phyloP scores from a whole-genome alignment of 495 filamentous ascomycete genomes.

The Penicillium steckii region DNA sequence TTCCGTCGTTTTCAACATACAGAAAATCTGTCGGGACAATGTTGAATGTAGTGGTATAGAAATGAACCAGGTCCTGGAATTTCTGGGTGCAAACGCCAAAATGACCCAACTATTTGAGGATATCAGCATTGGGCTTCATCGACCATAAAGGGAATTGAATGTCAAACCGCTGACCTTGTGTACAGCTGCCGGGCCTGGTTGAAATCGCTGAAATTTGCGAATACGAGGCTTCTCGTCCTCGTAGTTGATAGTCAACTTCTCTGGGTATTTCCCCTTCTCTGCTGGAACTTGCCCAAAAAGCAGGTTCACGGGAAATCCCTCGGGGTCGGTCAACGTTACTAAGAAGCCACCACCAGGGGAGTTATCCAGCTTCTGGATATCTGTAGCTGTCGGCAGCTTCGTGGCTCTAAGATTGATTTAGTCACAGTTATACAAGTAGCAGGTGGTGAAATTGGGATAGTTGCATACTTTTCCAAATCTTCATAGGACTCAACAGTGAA shows the following conservation, averaged over 20 bases:
- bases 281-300: slow-evolving; percentile 28
- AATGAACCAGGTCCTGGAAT: slow-evolving; percentile 56
- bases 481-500: slow-evolving; percentile 56
- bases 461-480: slow-evolving; percentile 47
- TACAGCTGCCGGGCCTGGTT: slow-evolving; percentile 61
- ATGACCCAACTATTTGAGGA: slow-evolving; percentile 54
- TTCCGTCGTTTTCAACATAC: slow-evolving; percentile 19
- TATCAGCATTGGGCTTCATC: background rate
- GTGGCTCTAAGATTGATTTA: slow-evolving; percentile 15
- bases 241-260: slow-evolving; percentile 29
- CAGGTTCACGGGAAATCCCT: slow-evolving; percentile 35
- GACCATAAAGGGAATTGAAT: background rate
- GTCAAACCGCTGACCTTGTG: slow-evolving; percentile 50
- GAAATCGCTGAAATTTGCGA: slow-evolving; percentile 34
- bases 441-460: too few relatives aligned
- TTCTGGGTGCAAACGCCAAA: slow-evolving; percentile 64
- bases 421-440: too few relatives aligned
- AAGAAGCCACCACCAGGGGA: slow-evolving; percentile 35
- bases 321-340: slow-evolving; percentile 35
- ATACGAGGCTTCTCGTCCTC: slow-evolving; percentile 30
- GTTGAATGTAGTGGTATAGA: slow-evolving; percentile 69
- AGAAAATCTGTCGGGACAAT: slow-evolving; percentile 51
- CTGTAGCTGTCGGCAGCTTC: slow-evolving; percentile 22
- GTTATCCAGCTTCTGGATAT: slow-evolving; percentile 24
- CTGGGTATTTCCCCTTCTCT: slow-evolving; percentile 10